Conservation (phyloP, 257 asterid genomes). For the Ilex asprella region DNA sequence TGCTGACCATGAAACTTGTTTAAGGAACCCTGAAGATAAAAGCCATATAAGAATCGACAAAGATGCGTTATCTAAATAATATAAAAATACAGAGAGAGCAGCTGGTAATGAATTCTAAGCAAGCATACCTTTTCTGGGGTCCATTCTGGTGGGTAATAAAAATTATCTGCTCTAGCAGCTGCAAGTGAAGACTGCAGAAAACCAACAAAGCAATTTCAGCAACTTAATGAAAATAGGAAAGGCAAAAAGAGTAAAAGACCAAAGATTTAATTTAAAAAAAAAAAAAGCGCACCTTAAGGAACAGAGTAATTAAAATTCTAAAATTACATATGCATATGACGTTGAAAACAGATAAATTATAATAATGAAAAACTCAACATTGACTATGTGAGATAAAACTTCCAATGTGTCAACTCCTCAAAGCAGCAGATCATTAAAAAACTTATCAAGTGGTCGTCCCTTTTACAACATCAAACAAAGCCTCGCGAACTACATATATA, state of each 20-base stretch:
- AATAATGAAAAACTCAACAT: too few relatives aligned
- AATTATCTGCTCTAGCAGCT: constrained; percentile 98
- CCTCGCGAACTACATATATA: too few relatives aligned
- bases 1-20: constrained; percentile 95
- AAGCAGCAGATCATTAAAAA: too few relatives aligned
- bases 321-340: too few relatives aligned
- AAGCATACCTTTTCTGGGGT: constrained; percentile 77
- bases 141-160: constrained; percentile 99
- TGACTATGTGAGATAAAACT: too few relatives aligned
- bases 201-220: constrained; percentile 22
- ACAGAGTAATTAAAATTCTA: too few relatives aligned
- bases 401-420: too few relatives aligned
- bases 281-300: too few relatives aligned
- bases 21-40: constrained; percentile 63
- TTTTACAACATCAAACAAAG: too few relatives aligned
- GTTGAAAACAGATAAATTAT: too few relatives aligned
- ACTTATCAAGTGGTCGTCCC: too few relatives aligned
- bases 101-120: neutral
- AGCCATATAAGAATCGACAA: constrained; percentile 4
- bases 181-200: constrained; percentile 87
- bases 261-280: too few relatives aligned
- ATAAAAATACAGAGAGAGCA: neutral
- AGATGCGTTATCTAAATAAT: neutral
- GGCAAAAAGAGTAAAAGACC: neutral
- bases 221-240: neutral